Evolutionary conservation across 495 filamentous ascomycete genomes (phyloP).

Genomic region (Penicillium paradoxum): DNA sequence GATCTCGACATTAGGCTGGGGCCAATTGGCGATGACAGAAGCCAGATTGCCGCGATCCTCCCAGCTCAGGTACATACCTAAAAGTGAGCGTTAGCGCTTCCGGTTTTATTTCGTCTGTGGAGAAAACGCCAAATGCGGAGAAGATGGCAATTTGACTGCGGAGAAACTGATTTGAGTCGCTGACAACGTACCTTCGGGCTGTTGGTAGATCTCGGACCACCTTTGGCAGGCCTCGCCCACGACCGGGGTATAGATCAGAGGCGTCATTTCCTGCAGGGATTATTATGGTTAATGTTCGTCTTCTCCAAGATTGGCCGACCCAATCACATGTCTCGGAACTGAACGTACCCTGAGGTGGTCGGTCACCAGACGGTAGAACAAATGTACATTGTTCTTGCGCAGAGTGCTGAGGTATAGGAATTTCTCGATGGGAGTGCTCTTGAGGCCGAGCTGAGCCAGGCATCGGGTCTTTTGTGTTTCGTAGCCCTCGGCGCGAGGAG

Average conservation of each 20-base stretch:
- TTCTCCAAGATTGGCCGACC: neutral
- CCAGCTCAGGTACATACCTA: constrained; percentile 83
- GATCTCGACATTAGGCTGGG: constrained; percentile 81
- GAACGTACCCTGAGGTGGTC: constrained; percentile 70
- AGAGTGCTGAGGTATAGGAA: constrained; percentile 89
- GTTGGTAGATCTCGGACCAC: constrained; percentile 94
- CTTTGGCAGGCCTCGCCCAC: constrained; percentile 94
- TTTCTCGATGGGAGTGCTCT: constrained; percentile 81
- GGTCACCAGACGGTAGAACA: constrained; percentile 91
- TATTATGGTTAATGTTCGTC: constrained; percentile 9
- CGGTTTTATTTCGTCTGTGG: constrained; percentile 24
- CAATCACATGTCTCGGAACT: constrained; percentile 8
- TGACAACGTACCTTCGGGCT: constrained; percentile 68
- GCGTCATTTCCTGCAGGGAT: constrained; percentile 66
- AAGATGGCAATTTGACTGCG: neutral
- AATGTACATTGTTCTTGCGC: constrained; percentile 81
- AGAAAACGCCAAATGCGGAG: neutral
- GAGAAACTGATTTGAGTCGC: neutral
- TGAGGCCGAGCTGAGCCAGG: constrained; percentile 68
- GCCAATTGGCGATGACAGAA: constrained; percentile 86
- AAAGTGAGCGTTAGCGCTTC: constrained; percentile 20
- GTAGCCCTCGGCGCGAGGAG: constrained; percentile 64
- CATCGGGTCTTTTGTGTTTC: constrained; percentile 67
- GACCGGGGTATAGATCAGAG: constrained; percentile 94
- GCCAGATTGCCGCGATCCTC: constrained; percentile 79